These are phyloP conservation scores for Vigna nakashimae DNA, from an alignment of 306 rosid genomes.

Conservation along the genomic window DNA sequence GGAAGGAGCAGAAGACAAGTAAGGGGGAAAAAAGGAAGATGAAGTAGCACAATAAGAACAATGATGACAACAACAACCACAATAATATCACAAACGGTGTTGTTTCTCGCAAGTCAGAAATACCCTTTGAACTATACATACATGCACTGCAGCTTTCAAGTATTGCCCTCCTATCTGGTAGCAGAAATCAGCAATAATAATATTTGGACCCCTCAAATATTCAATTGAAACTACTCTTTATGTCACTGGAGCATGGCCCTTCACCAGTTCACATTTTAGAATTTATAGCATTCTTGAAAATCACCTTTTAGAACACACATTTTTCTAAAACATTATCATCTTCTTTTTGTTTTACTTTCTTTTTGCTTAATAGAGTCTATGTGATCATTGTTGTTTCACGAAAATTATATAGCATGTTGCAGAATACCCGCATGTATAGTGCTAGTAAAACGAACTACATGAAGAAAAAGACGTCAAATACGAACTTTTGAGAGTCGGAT, in stretches of 20 bases:
- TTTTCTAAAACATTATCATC: constrained; percentile 33
- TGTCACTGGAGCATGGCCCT: constrained; percentile 16
- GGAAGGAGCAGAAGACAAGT: constrained; percentile 39
- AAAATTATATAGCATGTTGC: constrained; percentile 8
- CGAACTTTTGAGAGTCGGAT: background rate
- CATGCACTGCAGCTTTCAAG: constrained; percentile 26
- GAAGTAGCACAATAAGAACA: constrained; percentile 40
- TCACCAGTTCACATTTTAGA: background rate
- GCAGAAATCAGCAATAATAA: constrained; percentile 37
- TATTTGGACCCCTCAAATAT: constrained; percentile 37
- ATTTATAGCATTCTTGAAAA: constrained; percentile 32
- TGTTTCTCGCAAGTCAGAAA: constrained; percentile 39
- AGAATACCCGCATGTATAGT: background rate
- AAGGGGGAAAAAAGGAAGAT: constrained; percentile 14
- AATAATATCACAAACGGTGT: constrained; percentile 41
- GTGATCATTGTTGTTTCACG: constrained; percentile 9
- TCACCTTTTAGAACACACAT: background rate
- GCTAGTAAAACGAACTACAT: background rate
- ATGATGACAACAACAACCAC: constrained; percentile 53
- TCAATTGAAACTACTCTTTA: constrained; percentile 36
- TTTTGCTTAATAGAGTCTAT: background rate
- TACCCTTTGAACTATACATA: constrained; percentile 45
- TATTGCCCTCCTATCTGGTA: constrained; percentile 29
- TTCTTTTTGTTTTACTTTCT: background rate
- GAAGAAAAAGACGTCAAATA: background rate